These are phyloP conservation scores for Pelargonium citronellum DNA, from an alignment of 441 rosid species.

Conservation along the genomic window DNA sequence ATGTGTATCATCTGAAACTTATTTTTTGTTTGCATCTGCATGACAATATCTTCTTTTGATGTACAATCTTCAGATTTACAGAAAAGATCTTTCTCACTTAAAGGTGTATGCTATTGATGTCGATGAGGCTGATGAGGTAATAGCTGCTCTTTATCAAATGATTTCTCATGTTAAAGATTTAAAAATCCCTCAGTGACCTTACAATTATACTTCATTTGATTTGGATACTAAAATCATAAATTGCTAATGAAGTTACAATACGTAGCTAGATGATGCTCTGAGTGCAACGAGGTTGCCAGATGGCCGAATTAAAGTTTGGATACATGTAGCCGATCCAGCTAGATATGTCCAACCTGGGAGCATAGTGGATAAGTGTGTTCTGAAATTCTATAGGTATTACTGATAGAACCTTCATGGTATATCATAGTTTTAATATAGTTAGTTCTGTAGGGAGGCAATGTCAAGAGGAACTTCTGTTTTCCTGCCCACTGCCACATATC, in stretches of 20 bases:
- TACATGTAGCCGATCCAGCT: constrained; percentile 93
- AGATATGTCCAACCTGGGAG: constrained; percentile 73
- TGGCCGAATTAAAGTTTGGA: constrained; percentile 84
- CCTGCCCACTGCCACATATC: constrained; percentile 86
- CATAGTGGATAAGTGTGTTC: constrained; percentile 59
- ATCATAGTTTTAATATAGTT: constrained; percentile 15
- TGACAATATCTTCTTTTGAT: constrained; percentile 23
- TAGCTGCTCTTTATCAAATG: constrained; percentile 10
- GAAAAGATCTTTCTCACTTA: constrained; percentile 76
- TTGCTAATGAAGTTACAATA: constrained; percentile 16
- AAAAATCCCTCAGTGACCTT: background rate
- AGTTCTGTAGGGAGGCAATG: constrained; percentile 66
- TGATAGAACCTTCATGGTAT: background rate
- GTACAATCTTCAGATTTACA: constrained; percentile 39
- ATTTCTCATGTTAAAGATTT: background rate
- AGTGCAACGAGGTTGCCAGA: constrained; percentile 80
- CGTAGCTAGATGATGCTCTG: constrained; percentile 92
- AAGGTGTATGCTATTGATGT: constrained; percentile 98
- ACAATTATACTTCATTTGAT: background rate
- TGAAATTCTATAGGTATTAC: constrained; percentile 9
- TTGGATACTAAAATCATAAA: constrained; percentile 10
- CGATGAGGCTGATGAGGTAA: constrained; percentile 99
- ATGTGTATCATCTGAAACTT: background rate
- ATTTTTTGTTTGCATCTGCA: background rate
- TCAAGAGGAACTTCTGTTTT: constrained; percentile 90